Base-by-base conservation (phyloP, 2,329 filamentous ascomycete species). In the Escovopsis weberi region DNA sequence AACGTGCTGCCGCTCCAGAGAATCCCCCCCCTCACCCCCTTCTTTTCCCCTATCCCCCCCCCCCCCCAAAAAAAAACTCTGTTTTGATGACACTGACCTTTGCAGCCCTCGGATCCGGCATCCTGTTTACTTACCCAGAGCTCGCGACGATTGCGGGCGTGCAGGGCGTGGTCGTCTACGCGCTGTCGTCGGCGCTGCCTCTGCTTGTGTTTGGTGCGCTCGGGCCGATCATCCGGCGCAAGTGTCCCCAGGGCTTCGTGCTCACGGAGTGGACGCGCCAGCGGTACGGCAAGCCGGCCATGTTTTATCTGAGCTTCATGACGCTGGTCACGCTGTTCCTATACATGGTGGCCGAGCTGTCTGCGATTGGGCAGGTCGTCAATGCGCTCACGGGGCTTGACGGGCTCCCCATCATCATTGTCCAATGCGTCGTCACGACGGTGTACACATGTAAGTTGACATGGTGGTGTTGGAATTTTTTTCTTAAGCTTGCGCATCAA, bases 1-100 rank as follows among this genome's bases (percentile, higher is more conserved):
- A 89, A 88, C 74, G 85, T 89, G 84, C 82, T 88, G 84, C 84
- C 84, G 83, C 83, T 85, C 77, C 67, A 62, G 60, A 57, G 53
- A 55, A 30, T 9, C 28, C 28, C 28, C 28, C 28, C 28, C 7
- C 11, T 6, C 28, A 8, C 28, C 28, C 28, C 28, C 8, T 8
- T 30, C 8, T 11, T 8, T 6, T 6, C 28, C 28, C 59, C 55
- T 53, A 48, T 47, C 44, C 41, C 48, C 51, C 51, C 48, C 43
- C 44, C 47, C 49, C 48, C 52, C 51, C n/a, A n/a, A n/a, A n/a
- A n/a, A n/a, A 23, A 23, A 43, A 49, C 48, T 43, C 54, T 52
- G 48, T n/a, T 39, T 33, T 19, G 15, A 42, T 45, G 40, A 30
- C 48, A 63, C 68, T 74, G 62, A 74, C 61, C 58, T 55, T 52